These are phyloP conservation scores for Epichloe sibirici DNA, from an alignment of 2,329 filamentous ascomycete species.

Conservation along the genomic window DNA sequence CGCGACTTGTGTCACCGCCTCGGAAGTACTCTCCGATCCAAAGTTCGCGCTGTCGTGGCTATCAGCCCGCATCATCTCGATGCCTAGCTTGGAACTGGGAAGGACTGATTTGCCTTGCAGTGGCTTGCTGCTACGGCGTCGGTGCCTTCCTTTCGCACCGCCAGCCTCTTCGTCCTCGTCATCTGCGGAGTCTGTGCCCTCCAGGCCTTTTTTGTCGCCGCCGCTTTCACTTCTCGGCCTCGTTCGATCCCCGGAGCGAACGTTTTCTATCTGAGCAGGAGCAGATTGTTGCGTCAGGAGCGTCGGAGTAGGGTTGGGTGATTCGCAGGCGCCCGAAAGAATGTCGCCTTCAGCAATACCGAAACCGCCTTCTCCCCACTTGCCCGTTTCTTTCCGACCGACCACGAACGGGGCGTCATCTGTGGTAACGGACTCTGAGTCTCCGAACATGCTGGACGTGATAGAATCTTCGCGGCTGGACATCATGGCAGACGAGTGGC, in stretches of 20 bases:
- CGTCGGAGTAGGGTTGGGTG: conserved; percentile 34
- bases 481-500: conserved; percentile 63
- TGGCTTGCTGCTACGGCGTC: conserved; percentile 30
- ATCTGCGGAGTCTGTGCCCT: conserved; percentile 77
- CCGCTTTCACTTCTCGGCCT: conserved; percentile 62
- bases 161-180: conserved; percentile 91
- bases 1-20: conserved; percentile 38
- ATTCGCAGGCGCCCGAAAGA: conserved; percentile 19
- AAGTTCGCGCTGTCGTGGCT: conserved; percentile 69
- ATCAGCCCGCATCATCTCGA: conserved; percentile 96
- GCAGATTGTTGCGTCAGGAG: conserved; percentile 52
- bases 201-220: conserved; percentile 57
- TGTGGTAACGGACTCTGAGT: conserved; percentile 64
- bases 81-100: conserved; percentile 78
- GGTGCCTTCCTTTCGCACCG: conserved; percentile 30
- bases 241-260: conserved; percentile 60
- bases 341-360: conserved; percentile 60
- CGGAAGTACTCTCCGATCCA: conserved; percentile 36
- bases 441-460: conserved; percentile 76
- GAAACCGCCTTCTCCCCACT: conserved; percentile 69
- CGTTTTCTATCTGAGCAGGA: conserved; percentile 45
- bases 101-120: conserved; percentile 38
- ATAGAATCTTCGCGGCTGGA: conserved; percentile 84
- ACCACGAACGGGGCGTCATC: conserved; percentile 71
- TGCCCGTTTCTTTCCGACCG: conserved; percentile 58